Base-by-base conservation (phyloP, 2,329 filamentous ascomycete genomes). In the Sclerotinia spermophila region DNA sequence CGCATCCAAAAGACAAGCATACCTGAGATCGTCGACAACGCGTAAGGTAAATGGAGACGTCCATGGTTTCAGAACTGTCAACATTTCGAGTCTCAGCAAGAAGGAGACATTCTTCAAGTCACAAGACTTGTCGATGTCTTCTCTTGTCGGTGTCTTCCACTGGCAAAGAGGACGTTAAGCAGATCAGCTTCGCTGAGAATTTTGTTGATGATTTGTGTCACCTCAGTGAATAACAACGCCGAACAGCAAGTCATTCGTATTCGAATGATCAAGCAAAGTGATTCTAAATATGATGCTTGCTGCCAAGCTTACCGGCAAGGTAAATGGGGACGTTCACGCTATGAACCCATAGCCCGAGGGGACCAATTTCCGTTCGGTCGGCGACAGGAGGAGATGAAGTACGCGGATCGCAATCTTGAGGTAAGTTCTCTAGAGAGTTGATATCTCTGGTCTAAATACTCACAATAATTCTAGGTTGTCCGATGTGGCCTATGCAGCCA, bases 161-260 rank as follows among this genome's bases (percentile, higher is more conserved):
- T n/a, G n/a, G n/a, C n/a, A n/a, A n/a, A n/a, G n/a, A n/a, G n/a
- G n/a, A n/a, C n/a, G n/a, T n/a, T n/a, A n/a, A n/a, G n/a, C n/a
- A n/a, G n/a, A n/a, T n/a, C n/a, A n/a, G n/a, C n/a, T n/a, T n/a
- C n/a, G n/a, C n/a, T n/a, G n/a, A n/a, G n/a, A n/a, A n/a, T n/a
- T n/a, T n/a, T n/a, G n/a, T n/a, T n/a, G n/a, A n/a, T n/a, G n/a
- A n/a, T n/a, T n/a, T n/a, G n/a, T n/a, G n/a, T n/a, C n/a, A n/a
- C n/a, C n/a, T 97, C 85, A 97, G 94, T 82, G 96, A 99, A 99
- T 81, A 96, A 97, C 84, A 99, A 99, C 81, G 94, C 95, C 17
- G 94, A 97, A 75, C 90, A 96, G 80, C 94, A 96, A 80, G 91
- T 98, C 60, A 93, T 99, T 76, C 96, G 96, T 80, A 91, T 97